Base-by-base conservation (phyloP, 768 basidiomycete species). In the Termitomyces sp. region DNA sequence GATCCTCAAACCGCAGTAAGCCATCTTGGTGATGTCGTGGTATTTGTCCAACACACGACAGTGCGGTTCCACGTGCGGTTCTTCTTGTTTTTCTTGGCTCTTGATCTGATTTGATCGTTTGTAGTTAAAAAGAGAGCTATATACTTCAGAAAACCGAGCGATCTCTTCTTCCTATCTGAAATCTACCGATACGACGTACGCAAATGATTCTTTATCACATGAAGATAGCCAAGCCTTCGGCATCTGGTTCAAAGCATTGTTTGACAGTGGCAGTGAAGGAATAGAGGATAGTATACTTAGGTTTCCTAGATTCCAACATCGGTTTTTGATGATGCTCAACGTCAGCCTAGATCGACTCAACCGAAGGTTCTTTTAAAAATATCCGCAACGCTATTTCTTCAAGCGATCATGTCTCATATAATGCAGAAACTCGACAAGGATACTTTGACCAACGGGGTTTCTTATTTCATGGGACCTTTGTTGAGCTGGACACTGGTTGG, bases 1-100 rank as follows among this genome's bases (percentile, higher is more conserved):
- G 90, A 92, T 69, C 91, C 91, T 18, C 91, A 92, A 69, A 88
- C 86, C 18, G 90, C 90, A 5, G 81, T 92, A 39, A 84, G 81
- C 58, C 86, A 90, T 68, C 73, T 92, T 2, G 91, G 91, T 3
- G 82, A 90, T 60, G 79, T 92, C n/a, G 86, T 92, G 16, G 66
- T 92, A 37, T 90, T 92, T 64, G 70, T 82, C 7, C 90, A 92
- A 68, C 80, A 81, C 61, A 77, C 80, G 18, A 69, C 87, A 34
- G 76, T 78, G n/a, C 82, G 84, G 53, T 92, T 83, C 65, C 81
- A 85, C 66, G 90, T 83, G 53, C 63, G 77, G 68, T 34, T 42
- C 36, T 20, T 20, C 37, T 37, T 49, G n/a, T n/a, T 4, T 46
- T 52, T 28, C 15, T 36, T 15, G 45, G 22, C 13, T 24, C 5